Evolutionary conservation across 768 basidiomycete species (phyloP), one percentile per base, ranked within the genome.

Genomic region (Mycena venus): DNA sequence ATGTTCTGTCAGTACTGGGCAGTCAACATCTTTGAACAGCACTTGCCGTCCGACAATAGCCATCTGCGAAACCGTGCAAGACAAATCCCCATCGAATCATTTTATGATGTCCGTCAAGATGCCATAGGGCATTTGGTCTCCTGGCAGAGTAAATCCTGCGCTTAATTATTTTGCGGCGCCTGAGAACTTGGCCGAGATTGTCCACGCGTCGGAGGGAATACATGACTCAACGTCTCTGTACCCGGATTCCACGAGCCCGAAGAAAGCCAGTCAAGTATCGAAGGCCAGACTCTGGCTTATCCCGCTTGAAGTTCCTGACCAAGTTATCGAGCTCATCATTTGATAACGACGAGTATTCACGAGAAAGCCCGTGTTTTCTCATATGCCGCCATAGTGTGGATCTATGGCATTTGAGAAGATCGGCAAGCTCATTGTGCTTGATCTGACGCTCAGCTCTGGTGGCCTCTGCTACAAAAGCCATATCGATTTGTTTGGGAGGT

Each of bases 11-110:
- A 29, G 40, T 32, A 23, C 12, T n/a, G n/a, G n/a, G 3, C 9
- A 2, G 21, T 31, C 14, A 32, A 66, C 15, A 11, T n/a, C 36
- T 47, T 17, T 47, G 40, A 27, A 29, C 12, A 8, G 8, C 36
- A 73, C 76, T 32, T 65, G 82, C 82, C 15, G 78, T 83, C 10
- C 80, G 71, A 68, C 75, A 74, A 66, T 77, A 83, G 0, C 83
- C 83, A 73, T 84, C 82, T 44, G 80, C 71, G 47, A 82, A 75
- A 0, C 81, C 81, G 66, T 82, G 81, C 21, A 81, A 70, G 8
- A 82, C 78, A 59, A 81, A 63, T 14, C 80, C 80, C 79, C 80
- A 83, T 2, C 53, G 70, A 38, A 82, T 81, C 3, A 82, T 63
- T 55, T 79, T 82, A 63, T 82, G 81, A 51, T 82, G 80, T 8